Conservation (phyloP, 192 early-diverging fungal species). For the Neocallimastix lanati region DNA sequence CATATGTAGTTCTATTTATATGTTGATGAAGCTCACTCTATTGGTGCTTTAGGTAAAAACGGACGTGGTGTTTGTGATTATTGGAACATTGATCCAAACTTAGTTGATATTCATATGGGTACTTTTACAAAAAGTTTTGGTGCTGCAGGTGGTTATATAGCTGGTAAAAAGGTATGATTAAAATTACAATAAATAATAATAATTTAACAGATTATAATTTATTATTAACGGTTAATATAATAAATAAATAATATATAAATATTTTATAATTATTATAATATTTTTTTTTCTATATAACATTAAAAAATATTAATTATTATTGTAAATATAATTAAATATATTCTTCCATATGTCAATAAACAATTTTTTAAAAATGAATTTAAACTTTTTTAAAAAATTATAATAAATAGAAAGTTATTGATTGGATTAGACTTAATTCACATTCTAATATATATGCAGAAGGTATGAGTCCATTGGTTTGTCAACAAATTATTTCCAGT, state of each 20-base stretch:
- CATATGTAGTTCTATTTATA: slow-evolving; percentile 86
- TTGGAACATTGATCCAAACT: slow-evolving; percentile 70
- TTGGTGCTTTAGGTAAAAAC: slow-evolving; percentile 82
- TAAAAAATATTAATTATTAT: too few relatives aligned
- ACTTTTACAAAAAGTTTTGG: slow-evolving; percentile 97
- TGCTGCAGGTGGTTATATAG: slow-evolving; percentile 89
- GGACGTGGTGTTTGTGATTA: slow-evolving; percentile 94
- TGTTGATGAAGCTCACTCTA: slow-evolving; percentile 93
- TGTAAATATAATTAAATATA: too few relatives aligned
- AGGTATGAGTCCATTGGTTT: slow-evolving; percentile 62
- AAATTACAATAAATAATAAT: too few relatives aligned
- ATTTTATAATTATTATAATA: too few relatives aligned
- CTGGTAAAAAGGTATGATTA: slow-evolving; percentile 42
- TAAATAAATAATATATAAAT: too few relatives aligned
- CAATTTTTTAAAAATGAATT: too few relatives aligned
- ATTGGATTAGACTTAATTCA: slow-evolving; percentile 56
- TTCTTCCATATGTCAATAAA: too few relatives aligned
- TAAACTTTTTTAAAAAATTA: too few relatives aligned
- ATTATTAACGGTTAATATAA: too few relatives aligned
- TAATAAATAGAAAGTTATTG: slow-evolving; percentile 20
- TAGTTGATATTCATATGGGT: slow-evolving; percentile 91
- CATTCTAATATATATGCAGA: slow-evolving; percentile 84
- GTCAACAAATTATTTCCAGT: slow-evolving; percentile 76
- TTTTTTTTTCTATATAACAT: too few relatives aligned
- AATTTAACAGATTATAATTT: too few relatives aligned